Percentiles rank a stretch among this genome's conserved stretches.
These are phyloP conservation scores for Sugiyamaella qingdaonensis DNA, from an alignment of 805 yeast species.

Conservation along the genomic window DNA sequence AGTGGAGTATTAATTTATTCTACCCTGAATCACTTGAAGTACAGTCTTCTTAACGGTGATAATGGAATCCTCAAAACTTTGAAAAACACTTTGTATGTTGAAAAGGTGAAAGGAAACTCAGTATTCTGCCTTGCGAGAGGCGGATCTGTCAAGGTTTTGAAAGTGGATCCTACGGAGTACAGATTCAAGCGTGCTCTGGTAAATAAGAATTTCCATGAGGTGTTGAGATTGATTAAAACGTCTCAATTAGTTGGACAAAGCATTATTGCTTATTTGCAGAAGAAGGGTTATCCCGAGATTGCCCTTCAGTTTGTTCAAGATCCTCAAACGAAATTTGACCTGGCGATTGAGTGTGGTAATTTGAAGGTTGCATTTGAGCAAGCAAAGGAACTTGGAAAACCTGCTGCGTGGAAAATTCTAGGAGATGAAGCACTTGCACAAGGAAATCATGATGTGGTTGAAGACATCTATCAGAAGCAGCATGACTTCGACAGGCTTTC, in stretches of 20 bases:
- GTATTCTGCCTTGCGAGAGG: slow-evolving; percentile 80
- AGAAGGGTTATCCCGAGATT: slow-evolving; percentile 94
- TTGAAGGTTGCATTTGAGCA: slow-evolving; percentile 81
- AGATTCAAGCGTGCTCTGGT: slow-evolving; percentile 91
- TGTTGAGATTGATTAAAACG: slow-evolving; percentile 76
- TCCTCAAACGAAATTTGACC: slow-evolving; percentile 90
- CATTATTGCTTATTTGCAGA: slow-evolving; percentile 89
- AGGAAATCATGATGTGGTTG: slow-evolving; percentile 83
- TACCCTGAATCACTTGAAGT: slow-evolving; percentile 93
- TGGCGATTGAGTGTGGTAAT: slow-evolving; percentile 92
- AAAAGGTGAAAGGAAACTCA: slow-evolving; percentile 61
- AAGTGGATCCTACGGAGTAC: slow-evolving; percentile 94
- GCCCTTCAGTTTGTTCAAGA: slow-evolving; percentile 97
- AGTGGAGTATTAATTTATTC: slow-evolving; percentile 86
- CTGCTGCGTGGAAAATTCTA: slow-evolving; percentile 71
- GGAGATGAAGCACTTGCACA: slow-evolving; percentile 84
- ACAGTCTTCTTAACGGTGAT: slow-evolving; percentile 90
- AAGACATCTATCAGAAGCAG: slow-evolving; percentile 82
- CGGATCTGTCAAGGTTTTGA: slow-evolving; percentile 73
- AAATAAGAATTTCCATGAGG: slow-evolving; percentile 86
- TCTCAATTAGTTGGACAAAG: slow-evolving; percentile 96
- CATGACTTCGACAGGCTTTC: slow-evolving; percentile 85
- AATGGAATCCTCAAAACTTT: slow-evolving; percentile 90
- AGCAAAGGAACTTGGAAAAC: slow-evolving; percentile 70
- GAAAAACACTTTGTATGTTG: slow-evolving; percentile 80